Conservation (phyloP, 352 stramenopile genomes). For the Pythium phragmitis region DNA sequence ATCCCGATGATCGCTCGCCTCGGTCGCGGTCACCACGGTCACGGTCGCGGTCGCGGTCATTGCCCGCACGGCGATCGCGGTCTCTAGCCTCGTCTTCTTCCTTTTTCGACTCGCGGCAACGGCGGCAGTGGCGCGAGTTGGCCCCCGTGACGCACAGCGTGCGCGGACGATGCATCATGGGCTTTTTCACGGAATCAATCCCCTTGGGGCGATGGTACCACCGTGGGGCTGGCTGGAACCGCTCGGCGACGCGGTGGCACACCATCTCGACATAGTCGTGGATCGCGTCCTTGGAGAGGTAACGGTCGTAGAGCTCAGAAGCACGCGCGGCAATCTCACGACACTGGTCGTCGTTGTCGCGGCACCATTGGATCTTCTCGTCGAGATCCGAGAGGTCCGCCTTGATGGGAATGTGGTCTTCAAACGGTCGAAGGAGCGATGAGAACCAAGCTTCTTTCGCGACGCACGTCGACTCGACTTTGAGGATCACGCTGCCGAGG, state of each 20-base stretch:
- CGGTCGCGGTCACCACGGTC: constrained; percentile 23
- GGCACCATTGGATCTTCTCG: constrained; percentile 98
- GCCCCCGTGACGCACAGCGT: constrained; percentile 60
- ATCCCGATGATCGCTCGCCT: constrained; percentile 18
- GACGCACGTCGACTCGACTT: constrained; percentile 91
- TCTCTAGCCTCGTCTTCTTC: constrained; percentile 43
- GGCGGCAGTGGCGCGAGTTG: constrained; percentile 60
- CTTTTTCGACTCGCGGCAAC: constrained; percentile 66
- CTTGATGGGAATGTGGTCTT: constrained; percentile 98
- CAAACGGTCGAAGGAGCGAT: constrained; percentile 93
- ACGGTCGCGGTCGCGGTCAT: constrained; percentile 25
- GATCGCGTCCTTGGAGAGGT: constrained; percentile 89
- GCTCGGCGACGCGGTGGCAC: constrained; percentile 89
- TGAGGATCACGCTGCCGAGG: constrained; percentile 97
- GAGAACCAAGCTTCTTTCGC: constrained; percentile 98
- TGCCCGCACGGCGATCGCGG: constrained; percentile 32
- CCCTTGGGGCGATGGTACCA: constrained; percentile 68
- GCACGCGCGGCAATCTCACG: constrained; percentile 94
- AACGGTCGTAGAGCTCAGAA: constrained; percentile 93
- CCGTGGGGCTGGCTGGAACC: constrained; percentile 67
- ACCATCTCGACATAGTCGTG: constrained; percentile 98
- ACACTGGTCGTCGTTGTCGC: constrained; percentile 96
- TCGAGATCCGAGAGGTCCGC: constrained; percentile 96
- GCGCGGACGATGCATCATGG: constrained; percentile 44
- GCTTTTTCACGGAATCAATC: constrained; percentile 62